Percentiles rank a stretch among this genome's conserved stretches.
phyloP scores from a whole-genome alignment of 176 grass and related monocot species.

The Cenchrus fungigraminus region DNA sequence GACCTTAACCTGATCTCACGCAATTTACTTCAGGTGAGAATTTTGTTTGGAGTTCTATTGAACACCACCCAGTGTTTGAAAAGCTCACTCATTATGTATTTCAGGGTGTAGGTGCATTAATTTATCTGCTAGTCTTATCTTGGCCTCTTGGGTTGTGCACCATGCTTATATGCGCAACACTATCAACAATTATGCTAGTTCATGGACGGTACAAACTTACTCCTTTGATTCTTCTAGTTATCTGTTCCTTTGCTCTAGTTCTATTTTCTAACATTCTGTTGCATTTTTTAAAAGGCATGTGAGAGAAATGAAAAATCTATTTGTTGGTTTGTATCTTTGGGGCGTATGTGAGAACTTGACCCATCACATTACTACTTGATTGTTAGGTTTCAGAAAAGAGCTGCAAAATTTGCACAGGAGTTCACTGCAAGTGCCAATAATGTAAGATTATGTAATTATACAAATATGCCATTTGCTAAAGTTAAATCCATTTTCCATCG shows the following conservation, averaged over 20 bases:
- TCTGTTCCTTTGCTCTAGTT: constrained; percentile 34
- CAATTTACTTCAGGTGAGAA: constrained; percentile 90
- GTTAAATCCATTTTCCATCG: constrained; percentile 9
- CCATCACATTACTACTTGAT: constrained; percentile 38
- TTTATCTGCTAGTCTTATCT: constrained; percentile 93
- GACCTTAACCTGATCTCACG: constrained; percentile 96
- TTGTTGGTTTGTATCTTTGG: constrained; percentile 31
- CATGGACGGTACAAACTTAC: constrained; percentile 71
- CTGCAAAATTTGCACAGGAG: constrained; percentile 89
- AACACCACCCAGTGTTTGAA: constrained; percentile 8
- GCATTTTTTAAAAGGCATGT: not conserved
- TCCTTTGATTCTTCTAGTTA: constrained; percentile 21
- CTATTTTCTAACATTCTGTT: constrained; percentile 20
- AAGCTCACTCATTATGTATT: constrained; percentile 41
- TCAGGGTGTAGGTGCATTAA: constrained; percentile 89
- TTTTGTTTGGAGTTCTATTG: constrained; percentile 20
- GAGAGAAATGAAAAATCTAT: constrained; percentile 13
- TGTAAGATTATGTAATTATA: constrained; percentile 54
- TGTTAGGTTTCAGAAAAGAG: constrained; percentile 88
- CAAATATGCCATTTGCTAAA: constrained; percentile 37
- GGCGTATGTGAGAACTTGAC: constrained; percentile 12
- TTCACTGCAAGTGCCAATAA: constrained; percentile 94
- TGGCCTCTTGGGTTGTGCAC: constrained; percentile 96
- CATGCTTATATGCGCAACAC: constrained; percentile 75
- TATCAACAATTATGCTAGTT: constrained; percentile 83